These are phyloP conservation scores for Trametes punicea DNA, from an alignment of 768 basidiomycete genomes.

Conservation along the genomic window DNA sequence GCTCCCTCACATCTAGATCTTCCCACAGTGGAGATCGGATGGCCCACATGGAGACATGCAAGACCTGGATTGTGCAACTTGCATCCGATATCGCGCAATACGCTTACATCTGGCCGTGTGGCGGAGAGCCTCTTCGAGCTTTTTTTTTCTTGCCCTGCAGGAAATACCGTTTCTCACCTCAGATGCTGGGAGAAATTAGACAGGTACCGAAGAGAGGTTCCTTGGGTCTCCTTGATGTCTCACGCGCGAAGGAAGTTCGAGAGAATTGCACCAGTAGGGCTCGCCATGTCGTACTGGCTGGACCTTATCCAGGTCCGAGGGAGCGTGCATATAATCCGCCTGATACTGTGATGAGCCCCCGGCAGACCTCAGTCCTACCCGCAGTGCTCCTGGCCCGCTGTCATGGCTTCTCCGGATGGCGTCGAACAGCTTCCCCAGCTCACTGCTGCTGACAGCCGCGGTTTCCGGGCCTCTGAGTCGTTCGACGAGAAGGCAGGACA, in stretches of 20 bases:
- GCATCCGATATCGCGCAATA: constrained; percentile 7
- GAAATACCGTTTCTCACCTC: background rate
- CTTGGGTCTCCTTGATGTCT: constrained; percentile 4
- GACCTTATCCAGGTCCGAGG: background rate
- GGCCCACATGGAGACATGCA: background rate
- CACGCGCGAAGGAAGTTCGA: constrained; percentile 1
- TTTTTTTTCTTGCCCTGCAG: too few relatives aligned
- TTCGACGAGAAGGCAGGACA: constrained; percentile 18
- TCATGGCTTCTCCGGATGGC: constrained; percentile 9
- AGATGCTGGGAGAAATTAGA: background rate
- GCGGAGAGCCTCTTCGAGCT: too few relatives aligned
- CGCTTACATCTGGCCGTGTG: too few relatives aligned
- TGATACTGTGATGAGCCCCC: background rate
- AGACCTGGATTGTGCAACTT: constrained; percentile 3
- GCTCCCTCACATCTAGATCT: background rate
- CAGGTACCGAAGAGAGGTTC: constrained; percentile 3
- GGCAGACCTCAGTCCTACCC: constrained; percentile 6
- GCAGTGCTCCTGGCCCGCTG: constrained; percentile 4
- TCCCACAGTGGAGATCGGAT: background rate
- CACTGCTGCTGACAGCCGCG: background rate
- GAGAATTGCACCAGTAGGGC: constrained; percentile 11
- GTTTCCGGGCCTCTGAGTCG: background rate
- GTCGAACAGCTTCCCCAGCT: constrained; percentile 15
- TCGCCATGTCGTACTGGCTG: constrained; percentile 10
- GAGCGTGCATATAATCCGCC: background rate